A percentile compares a stretch with the other conserved stretches of the same genome.
phyloP scores from a whole-genome alignment of 2,329 filamentous ascomycete genomes.

The Fusarium temperatum region DNA sequence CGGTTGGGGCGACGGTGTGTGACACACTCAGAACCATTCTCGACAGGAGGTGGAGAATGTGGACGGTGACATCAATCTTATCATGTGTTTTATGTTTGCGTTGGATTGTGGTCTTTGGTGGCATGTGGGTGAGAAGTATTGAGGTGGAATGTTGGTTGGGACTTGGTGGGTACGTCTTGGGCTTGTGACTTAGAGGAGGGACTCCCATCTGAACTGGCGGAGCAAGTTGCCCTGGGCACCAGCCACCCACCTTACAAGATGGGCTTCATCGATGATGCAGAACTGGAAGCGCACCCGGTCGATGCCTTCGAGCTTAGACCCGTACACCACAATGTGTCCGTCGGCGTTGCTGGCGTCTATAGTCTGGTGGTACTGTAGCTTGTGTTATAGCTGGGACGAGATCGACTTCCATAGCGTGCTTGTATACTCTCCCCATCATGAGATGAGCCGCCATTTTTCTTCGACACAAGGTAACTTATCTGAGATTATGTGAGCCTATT shows the following conservation, averaged over 20 bases:
- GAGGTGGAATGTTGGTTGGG: conserved; percentile 33
- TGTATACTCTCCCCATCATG: not conserved
- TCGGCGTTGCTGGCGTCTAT: not conserved
- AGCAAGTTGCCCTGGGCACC: not conserved
- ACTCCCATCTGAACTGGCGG: not conserved
- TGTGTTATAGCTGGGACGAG: conserved; percentile 15
- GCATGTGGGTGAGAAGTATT: conserved; percentile 48
- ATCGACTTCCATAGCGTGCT: conserved; percentile 45
- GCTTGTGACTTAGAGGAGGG: not conserved
- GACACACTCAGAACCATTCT: not conserved
- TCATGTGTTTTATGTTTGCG: conserved; percentile 70
- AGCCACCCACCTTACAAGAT: not conserved
- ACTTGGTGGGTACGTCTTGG: conserved; percentile 14
- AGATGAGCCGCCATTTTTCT: accelerated
- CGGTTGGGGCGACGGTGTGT: not conserved
- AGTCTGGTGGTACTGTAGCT: not conserved
- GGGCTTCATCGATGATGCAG: not conserved
- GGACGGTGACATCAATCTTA: accelerated
- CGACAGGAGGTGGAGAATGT: not conserved
- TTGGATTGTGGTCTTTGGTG: conserved; percentile 57
- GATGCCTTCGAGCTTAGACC: not conserved
- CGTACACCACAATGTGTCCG: not conserved
- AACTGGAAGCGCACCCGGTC: not conserved
- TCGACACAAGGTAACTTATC: not conserved
- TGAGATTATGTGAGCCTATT: not conserved